A percentile compares a stretch with the other conserved stretches of the same genome.
Evolutionary conservation across 2,329 filamentous ascomycete genomes (phyloP).

Genomic region (Rhynchosporium secalis): DNA sequence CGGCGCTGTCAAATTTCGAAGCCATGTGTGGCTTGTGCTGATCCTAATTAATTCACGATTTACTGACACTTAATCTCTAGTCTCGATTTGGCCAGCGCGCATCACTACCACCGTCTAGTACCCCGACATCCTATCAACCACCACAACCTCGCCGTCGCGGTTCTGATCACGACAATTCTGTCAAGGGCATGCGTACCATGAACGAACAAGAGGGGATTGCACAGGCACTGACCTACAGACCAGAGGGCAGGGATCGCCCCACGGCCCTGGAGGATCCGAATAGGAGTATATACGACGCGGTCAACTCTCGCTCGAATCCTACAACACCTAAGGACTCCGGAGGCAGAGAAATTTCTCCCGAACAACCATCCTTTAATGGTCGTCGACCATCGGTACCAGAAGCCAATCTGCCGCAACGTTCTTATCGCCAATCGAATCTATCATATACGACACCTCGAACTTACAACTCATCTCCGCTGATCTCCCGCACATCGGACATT

Average conservation of each 20-base stretch:
- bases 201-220: constrained; percentile 34
- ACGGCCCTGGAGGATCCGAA: constrained; percentile 29
- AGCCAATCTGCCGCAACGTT: constrained; percentile 29
- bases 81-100: constrained; percentile 35
- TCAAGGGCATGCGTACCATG: constrained; percentile 24
- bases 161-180: constrained; percentile 33
- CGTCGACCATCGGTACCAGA: constrained; percentile 35
- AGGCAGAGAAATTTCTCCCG: constrained; percentile 34
- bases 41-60: constrained; percentile 13
- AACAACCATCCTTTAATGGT: constrained; percentile 31
- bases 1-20: constrained; percentile 14
- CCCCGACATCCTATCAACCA: constrained; percentile 20
- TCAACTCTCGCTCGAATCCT: constrained; percentile 33
- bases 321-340: constrained; percentile 33
- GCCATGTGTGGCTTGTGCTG: constrained; percentile 22
- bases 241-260: constrained; percentile 30
- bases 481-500: constrained; percentile 47
- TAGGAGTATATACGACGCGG: constrained; percentile 31
- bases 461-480: constrained; percentile 60
- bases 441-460: constrained; percentile 38
- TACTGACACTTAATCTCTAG: constrained; percentile 30
- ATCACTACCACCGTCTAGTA: constrained; percentile 34
- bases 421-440: constrained; percentile 40
- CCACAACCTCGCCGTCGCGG: constrained; percentile 34
- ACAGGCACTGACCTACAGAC: constrained; percentile 35